Conservation (phyloP, 23 red algal genomes). For the Rhodosorus marinus region DNA sequence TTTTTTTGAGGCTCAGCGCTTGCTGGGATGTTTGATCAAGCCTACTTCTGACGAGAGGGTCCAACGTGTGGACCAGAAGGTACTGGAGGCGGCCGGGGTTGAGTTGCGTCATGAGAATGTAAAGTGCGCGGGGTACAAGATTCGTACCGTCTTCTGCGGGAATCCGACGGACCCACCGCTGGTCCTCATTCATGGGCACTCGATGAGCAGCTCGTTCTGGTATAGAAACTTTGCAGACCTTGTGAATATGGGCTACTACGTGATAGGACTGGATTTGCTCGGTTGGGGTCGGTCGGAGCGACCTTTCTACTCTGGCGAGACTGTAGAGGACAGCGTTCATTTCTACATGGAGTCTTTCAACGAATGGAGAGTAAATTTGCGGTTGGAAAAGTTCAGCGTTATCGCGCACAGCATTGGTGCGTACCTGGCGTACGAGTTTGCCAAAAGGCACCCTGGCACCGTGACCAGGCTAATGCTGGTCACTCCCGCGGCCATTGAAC, state of each 20-base stretch:
- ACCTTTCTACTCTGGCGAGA: constrained; percentile 17
- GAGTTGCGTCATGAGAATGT: no score
- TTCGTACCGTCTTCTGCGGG: no score
- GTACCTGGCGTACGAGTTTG: constrained; percentile 50
- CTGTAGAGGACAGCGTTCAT: constrained; percentile 13
- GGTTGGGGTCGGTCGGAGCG: constrained; percentile 79
- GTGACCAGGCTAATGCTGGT: constrained; percentile 45
- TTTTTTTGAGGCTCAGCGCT: no score
- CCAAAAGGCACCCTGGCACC: constrained; percentile 5
- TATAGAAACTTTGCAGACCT: constrained; percentile 59
- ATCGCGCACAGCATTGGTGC: constrained; percentile 78
- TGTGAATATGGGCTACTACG: constrained; percentile 21
- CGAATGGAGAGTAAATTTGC: no score
- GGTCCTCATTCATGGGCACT: constrained; percentile 88
- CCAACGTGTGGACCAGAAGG: no score
- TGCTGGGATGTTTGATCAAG: no score
- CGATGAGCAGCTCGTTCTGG: constrained; percentile 81
- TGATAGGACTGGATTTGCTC: constrained; percentile 62
- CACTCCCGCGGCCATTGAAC: constrained; percentile 49
- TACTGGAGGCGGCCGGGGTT: no score
- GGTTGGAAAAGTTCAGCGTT: no score
- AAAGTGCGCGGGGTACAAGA: no score
- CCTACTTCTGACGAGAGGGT: no score
- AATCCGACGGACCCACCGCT: no score
- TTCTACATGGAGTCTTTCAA: no score